Conservation (phyloP, 352 stramenopile species). For the Globisporangium spiculum region DNA sequence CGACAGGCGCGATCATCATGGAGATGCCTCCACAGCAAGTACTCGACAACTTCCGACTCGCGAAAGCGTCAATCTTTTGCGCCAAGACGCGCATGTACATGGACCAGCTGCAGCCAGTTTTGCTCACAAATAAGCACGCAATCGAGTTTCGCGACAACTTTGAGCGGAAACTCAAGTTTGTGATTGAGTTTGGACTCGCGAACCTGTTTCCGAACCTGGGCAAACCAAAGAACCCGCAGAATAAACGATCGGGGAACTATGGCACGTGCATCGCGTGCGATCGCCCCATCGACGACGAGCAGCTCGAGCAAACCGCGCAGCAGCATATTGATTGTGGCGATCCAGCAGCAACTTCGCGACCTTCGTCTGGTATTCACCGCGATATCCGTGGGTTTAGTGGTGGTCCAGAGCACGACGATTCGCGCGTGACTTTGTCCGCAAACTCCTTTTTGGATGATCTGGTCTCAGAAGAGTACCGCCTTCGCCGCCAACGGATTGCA, state of each 20-base stretch:
- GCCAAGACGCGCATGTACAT: slow-evolving; percentile 37
- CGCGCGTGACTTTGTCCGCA: not conserved
- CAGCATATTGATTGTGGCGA: not conserved
- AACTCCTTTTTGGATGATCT: slow-evolving; percentile 18
- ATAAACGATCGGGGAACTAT: slow-evolving; percentile 25
- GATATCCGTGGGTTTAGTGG: not conserved
- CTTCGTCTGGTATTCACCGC: not conserved
- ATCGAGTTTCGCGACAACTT: slow-evolving; percentile 48
- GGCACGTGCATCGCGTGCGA: slow-evolving; percentile 68
- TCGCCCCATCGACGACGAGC: slow-evolving; percentile 43
- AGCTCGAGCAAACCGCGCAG: not conserved
- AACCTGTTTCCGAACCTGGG: slow-evolving; percentile 60
- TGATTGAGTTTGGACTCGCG: slow-evolving; percentile 55
- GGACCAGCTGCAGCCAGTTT: slow-evolving; percentile 49
- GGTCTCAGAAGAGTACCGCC: slow-evolving; percentile 30
- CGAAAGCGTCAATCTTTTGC: slow-evolving; percentile 43
- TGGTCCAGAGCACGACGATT: slow-evolving; percentile 3
- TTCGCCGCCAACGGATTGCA: slow-evolving; percentile 28
- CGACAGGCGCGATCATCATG: slow-evolving; percentile 36
- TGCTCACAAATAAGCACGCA: slow-evolving; percentile 32
- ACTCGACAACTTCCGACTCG: slow-evolving; percentile 44
- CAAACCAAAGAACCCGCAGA: slow-evolving; percentile 28
- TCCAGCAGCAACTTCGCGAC: not conserved
- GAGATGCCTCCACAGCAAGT: slow-evolving; percentile 42
- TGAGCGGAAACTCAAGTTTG: slow-evolving; percentile 40